Evolutionary conservation across 2,329 filamentous ascomycete genomes (phyloP), one percentile per base, ranked within the genome.

Genomic region (Rhynchosporium secalis): DNA sequence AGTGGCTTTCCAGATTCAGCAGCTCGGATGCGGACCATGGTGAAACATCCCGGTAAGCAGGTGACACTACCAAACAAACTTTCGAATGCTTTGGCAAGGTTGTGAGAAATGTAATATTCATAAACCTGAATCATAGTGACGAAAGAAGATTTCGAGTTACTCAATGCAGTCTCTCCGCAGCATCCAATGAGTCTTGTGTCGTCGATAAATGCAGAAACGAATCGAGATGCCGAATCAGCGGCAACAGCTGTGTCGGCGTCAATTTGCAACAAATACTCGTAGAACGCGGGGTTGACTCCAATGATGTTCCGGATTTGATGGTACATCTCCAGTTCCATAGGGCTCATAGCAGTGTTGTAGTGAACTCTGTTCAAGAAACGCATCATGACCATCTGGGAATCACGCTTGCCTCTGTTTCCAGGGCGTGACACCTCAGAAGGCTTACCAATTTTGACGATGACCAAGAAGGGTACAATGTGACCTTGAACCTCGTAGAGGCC

Each of bases 121-220:
- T 98, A 99, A 40, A 99, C 94, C 78, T 99, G 95, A 75, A 99
- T 99, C 94, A 98, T 98, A 57, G 95, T 99, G 69, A 96, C 86
- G 73, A 96, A 92, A 0, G 94, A 97, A 6, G 89, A 84, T 76
- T 97, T 97, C 64, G 92, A 90, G 74, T 99, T 99, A 66, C 89
- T 93, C 54, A 99, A 82, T 15, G 90, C 90, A 0, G 95, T 99
- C 78, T 99, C 95, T 78, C 95, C 95, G 73, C 95, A 99, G 55
- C 95, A 86, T 60, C 90, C 95, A 72, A 97, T 94, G n/a, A 98
- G 81, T 61, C 91, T 88, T 31, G 93, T 96, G 75, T 99, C 95
- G 72, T 95, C 86, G 48, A 97, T 77, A 81, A 97, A 97, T 4
- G 92, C 83, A 9, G 95, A 86, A 46, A 99, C 90, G 81, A 99